Base-by-base conservation (phyloP, 1,139 yeast genomes). In the Saccharomycopsis phalli region DNA sequence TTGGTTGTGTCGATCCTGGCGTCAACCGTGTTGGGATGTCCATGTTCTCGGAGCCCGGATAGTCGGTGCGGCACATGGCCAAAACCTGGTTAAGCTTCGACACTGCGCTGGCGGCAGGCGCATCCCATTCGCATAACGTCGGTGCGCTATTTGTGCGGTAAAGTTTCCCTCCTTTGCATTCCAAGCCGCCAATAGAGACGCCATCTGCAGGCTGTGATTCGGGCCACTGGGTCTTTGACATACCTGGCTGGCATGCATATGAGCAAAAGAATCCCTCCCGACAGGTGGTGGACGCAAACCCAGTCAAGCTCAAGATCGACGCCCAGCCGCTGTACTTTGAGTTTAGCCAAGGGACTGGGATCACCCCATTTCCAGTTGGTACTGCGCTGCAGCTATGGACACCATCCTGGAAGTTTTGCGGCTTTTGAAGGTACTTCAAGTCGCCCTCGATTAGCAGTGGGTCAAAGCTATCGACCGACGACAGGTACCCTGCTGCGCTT, bases 141-240 rank as follows among this genome's bases (percentile, higher is more conserved):
- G 76, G 67, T 26, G 66, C 48, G 13, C 66, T 49, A 68, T 77
- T 78, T 40, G 84, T 61, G 62, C 70, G 76, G 76, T 80, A 76
- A 53, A 81, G 69, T 61, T 68, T 70, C 50, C 93, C 93, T 56
- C 59, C 60, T 57, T 76, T 66, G 71, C 93, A 81, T 53, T 62
- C 60, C 56, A 81, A 69, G 53, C 93, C 93, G 65, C 93, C 93
- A 48, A 81, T 76, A 37, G 88, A 78, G 50, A 77, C 76, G 66
- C 93, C 93, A 56, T 63, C 69, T 36, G 74, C 50, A 45, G 91
- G 91, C 63, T 81, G 93, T 26, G 60, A 51, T 25, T 74, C 61
- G 46, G 93, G 93, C 87, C 87, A 81, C 66, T 81, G 93, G 47
- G 91, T 81, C 69, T 81, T 81, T 53, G 91, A 80, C 91, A 81